Conservation (phyloP, 1,284 basidiomycete species). For the Puccinia horiana region DNA sequence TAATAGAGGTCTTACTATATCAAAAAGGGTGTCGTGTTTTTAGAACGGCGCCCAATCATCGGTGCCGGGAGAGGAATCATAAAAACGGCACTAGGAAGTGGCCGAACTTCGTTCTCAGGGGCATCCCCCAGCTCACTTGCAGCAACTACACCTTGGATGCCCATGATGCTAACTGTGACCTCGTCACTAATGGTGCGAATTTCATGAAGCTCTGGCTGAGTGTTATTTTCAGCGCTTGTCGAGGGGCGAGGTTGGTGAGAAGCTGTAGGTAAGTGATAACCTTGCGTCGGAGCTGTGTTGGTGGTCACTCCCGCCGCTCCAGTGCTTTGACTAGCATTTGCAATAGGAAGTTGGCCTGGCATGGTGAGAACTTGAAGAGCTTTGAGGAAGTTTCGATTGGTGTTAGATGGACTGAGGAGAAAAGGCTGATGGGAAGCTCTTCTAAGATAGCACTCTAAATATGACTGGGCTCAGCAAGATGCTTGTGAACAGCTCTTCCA, state of each 20-base stretch:
- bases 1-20: constrained; percentile 29
- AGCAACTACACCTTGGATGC: background rate
- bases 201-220: background rate
- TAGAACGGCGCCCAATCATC: constrained; percentile 13
- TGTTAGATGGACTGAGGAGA: background rate
- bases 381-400: background rate
- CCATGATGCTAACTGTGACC: background rate
- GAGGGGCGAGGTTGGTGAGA: background rate
- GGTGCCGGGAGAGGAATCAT: constrained; percentile 44
- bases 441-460: background rate
- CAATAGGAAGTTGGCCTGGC: background rate
- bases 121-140: constrained; percentile 6
- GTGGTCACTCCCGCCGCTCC: background rate
- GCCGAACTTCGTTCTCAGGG: background rate
- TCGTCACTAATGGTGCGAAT: background rate
- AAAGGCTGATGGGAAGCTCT: background rate
- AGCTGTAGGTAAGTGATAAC: constrained; percentile 21
- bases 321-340: background rate
- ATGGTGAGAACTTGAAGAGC: background rate
- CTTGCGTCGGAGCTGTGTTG: background rate
- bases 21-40: constrained; percentile 43
- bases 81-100: constrained; percentile 44
- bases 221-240: background rate
- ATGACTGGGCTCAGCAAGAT: background rate
- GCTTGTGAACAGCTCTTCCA: background rate